Conservation (phyloP, 108 stramenopile genomes). For the Bacterosira constricta region DNA sequence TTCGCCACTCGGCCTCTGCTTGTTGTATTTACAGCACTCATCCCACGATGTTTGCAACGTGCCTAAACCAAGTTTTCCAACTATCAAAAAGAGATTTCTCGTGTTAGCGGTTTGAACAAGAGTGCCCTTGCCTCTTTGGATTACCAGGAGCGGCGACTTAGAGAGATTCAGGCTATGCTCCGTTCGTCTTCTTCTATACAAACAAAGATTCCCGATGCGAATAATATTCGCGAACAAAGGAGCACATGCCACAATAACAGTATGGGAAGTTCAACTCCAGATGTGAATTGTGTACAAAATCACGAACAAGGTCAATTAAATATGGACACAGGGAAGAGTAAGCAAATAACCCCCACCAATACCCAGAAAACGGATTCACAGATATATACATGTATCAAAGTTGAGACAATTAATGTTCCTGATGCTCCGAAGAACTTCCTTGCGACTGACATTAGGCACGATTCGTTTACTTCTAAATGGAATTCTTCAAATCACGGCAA, state of each 20-base stretch:
- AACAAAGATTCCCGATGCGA: not conserved
- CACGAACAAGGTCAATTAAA: too few relatives aligned
- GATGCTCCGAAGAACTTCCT: constrained; percentile 11
- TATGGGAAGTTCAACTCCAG: too few relatives aligned
- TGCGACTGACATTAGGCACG: not conserved
- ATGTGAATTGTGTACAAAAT: too few relatives aligned
- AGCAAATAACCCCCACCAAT: not conserved
- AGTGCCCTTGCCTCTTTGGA: constrained; percentile 4
- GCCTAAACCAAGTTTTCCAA: constrained; percentile 3
- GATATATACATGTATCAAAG: not conserved
- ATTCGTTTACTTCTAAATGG: constrained; percentile 3
- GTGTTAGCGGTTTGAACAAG: constrained; percentile 15
- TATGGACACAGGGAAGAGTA: not conserved
- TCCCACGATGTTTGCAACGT: constrained; percentile 17
- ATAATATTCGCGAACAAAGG: too few relatives aligned
- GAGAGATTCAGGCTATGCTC: not conserved
- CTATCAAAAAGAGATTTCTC: constrained; percentile 1
- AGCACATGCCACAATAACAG: too few relatives aligned
- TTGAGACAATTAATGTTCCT: not conserved
- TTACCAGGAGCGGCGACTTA: constrained; percentile 24
- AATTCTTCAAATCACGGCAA: not conserved
- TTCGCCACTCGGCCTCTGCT: constrained; percentile 6
- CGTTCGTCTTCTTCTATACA: not conserved
- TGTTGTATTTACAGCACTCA: too few relatives aligned
- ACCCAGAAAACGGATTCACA: not conserved